Conservation (phyloP, 1,139 yeast species). For the Scheffersomyces segobiensis region DNA sequence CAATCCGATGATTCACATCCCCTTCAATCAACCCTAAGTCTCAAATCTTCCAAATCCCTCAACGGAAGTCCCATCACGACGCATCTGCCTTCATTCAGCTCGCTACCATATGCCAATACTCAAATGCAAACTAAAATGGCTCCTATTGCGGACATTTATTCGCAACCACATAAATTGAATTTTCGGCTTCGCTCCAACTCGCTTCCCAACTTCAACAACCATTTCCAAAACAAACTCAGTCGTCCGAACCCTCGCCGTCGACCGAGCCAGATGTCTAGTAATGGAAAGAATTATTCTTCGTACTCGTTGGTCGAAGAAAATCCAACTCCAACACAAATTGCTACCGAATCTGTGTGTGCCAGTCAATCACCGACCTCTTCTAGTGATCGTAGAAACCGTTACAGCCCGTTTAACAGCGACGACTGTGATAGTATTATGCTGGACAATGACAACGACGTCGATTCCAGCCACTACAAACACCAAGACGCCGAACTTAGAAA, state of each 20-base stretch:
- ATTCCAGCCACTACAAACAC: neutral
- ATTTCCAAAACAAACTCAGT: slow-evolving; percentile 2
- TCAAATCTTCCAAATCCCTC: neutral
- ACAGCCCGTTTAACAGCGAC: neutral
- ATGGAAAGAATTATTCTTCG: neutral
- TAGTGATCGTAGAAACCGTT: neutral
- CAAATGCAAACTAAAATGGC: neutral
- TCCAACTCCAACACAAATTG: neutral
- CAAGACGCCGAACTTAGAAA: neutral
- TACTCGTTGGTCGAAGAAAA: neutral
- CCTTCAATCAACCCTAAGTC: neutral
- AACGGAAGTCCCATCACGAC: neutral
- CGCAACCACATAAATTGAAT: slow-evolving; percentile 1
- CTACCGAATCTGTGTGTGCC: neutral
- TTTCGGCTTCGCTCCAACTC: slow-evolving; percentile 7
- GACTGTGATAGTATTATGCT: neutral
- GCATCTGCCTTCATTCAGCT: neutral
- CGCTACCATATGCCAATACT: neutral
- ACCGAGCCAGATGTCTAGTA: neutral
- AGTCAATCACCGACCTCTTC: neutral
- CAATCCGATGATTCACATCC: neutral
- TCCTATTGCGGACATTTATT: neutral
- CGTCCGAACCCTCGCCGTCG: neutral
- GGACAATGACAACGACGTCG: neutral
- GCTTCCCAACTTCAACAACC: slow-evolving; percentile 6